These are phyloP conservation scores for Ophiostoma fasciatum DNA, from an alignment of 2,329 filamentous ascomycete species.

Conservation along the genomic window DNA sequence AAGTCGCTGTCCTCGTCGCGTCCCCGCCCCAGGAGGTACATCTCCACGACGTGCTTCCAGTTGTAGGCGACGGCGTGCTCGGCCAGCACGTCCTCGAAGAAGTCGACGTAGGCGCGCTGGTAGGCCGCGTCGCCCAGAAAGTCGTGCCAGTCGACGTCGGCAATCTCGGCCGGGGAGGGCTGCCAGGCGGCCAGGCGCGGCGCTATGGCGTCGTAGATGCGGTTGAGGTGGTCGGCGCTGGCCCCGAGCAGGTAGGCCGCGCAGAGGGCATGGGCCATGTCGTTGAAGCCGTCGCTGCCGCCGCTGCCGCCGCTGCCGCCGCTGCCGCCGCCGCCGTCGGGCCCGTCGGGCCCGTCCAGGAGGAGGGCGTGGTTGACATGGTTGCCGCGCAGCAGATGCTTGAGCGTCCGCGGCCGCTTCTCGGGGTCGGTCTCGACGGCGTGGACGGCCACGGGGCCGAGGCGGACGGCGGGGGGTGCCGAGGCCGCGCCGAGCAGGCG, in stretches of 20 bases:
- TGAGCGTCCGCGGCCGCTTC: conserved; percentile 67
- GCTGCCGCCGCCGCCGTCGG: not conserved
- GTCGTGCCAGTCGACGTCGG: conserved; percentile 71
- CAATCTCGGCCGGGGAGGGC: conserved; percentile 73
- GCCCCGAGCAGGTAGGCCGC: conserved; percentile 80
- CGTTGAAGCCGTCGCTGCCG: conserved; percentile 60
- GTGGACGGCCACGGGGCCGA: conserved; percentile 59
- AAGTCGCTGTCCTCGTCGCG: conserved; percentile 1
- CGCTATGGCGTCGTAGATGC: conserved; percentile 65
- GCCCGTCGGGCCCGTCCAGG: conserved; percentile 33
- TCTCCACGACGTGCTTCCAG: conserved; percentile 62
- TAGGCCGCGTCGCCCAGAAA: conserved; percentile 67
- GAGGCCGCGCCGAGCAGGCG: conserved; percentile 14
- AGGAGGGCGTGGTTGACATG: conserved; percentile 83
- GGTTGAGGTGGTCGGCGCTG: conserved; percentile 54
- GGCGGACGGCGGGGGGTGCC: conserved; percentile 26
- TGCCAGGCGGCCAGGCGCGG: conserved; percentile 64
- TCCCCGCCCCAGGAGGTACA: conserved; percentile 54
- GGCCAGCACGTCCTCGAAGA: conserved; percentile 85
- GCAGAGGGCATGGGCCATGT: conserved; percentile 65
- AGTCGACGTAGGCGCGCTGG: conserved; percentile 84
- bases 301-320: not conserved
- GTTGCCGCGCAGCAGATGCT: conserved; percentile 82
- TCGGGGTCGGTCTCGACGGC: conserved; percentile 68
- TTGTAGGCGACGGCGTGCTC: conserved; percentile 55